Evolutionary conservation across 139 green algal genomes (phyloP).

Genomic region (Chlorella sorokiniana): DNA sequence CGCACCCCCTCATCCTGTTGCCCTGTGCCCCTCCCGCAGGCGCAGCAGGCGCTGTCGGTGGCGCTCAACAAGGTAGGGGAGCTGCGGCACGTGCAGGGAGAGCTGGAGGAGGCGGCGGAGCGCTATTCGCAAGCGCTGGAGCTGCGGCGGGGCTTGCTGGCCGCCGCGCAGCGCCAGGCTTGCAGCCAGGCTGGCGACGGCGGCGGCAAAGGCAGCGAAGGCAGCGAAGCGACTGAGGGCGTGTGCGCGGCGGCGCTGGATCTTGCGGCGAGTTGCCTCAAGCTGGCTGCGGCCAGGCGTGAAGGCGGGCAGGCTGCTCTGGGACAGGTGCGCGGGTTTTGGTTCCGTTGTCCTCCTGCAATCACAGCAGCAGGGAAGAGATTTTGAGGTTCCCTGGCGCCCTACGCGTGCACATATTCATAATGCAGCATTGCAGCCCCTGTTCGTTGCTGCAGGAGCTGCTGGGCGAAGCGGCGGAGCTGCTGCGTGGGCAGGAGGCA

Average conservation of each 20-base stretch:
- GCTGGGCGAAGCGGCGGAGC: neutral
- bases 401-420: no score
- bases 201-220: neutral
- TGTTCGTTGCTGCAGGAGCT: neutral
- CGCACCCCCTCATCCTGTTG: no score
- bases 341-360: no score
- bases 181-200: neutral
- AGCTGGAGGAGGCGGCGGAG: constrained; percentile 12
- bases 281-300: constrained; percentile 24
- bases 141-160: constrained; percentile 25
- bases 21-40: neutral
- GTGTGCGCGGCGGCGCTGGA: constrained; percentile 32
- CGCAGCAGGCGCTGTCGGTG: constrained; percentile 36
- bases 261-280: constrained; percentile 36
- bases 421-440: no score
- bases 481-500: neutral
- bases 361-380: no score
- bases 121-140: constrained; percentile 28
- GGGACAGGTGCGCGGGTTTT: neutral
- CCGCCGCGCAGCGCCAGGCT: neutral
- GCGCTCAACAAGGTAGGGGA: constrained; percentile 47
- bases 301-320: neutral
- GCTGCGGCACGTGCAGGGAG: constrained; percentile 33
- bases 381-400: no score
- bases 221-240: neutral